These are phyloP conservation scores for Saturnispora dispora DNA, from an alignment of 805 yeast genomes.

Conservation along the genomic window DNA sequence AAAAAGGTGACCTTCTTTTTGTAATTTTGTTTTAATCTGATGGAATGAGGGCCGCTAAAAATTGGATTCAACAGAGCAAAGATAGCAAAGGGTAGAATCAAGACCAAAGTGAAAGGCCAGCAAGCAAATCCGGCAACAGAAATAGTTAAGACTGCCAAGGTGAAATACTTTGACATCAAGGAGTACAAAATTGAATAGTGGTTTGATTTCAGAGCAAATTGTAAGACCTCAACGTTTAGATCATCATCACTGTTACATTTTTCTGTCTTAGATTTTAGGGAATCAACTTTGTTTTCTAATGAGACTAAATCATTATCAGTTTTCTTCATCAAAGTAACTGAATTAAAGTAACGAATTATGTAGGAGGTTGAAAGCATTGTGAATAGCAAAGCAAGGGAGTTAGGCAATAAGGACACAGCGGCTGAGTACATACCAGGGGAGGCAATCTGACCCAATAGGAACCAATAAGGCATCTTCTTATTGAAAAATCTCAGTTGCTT, in stretches of 20 bases:
- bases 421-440: slow-evolving; percentile 88
- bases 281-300: slow-evolving; percentile 10
- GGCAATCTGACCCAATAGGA: slow-evolving; percentile 48
- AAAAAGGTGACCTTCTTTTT: slow-evolving; percentile 8
- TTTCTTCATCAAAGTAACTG: slow-evolving; percentile 15
- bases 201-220: slow-evolving; percentile 10
- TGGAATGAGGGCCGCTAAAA: background rate
- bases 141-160: slow-evolving; percentile 34
- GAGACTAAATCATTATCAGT: slow-evolving; percentile 15
- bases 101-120: slow-evolving; percentile 78
- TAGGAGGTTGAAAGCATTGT: slow-evolving; percentile 36
- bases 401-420: slow-evolving; percentile 76
- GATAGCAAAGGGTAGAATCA: slow-evolving; percentile 51
- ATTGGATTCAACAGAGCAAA: slow-evolving; percentile 23
- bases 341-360: slow-evolving; percentile 28
- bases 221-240: slow-evolving; percentile 10
- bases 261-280: slow-evolving; percentile 11
- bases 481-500: slow-evolving; percentile 32
- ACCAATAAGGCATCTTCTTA: slow-evolving; percentile 43
- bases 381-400: slow-evolving; percentile 61
- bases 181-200: slow-evolving; percentile 10
- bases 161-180: slow-evolving; percentile 18
- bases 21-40: slow-evolving; percentile 9
- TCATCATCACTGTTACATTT: slow-evolving; percentile 3
- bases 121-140: slow-evolving; percentile 72